These are phyloP conservation scores for Elsinoe australis DNA, from an alignment of 2,329 filamentous ascomycete species.

Conservation along the genomic window DNA sequence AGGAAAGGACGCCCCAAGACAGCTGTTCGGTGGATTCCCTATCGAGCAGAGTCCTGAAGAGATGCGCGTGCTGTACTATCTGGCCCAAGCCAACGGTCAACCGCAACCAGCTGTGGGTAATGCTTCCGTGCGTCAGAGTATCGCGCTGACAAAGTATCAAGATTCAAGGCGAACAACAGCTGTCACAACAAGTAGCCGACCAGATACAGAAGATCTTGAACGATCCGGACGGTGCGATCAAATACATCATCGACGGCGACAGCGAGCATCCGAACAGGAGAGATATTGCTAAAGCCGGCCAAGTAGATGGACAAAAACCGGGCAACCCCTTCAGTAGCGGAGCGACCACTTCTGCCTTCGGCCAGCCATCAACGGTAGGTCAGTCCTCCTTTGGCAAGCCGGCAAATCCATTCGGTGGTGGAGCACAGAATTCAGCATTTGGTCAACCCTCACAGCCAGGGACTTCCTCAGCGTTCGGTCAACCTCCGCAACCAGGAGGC, in stretches of 20 bases:
- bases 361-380: slow-evolving; percentile 17
- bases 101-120: slow-evolving; percentile 44
- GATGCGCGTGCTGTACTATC: slow-evolving; percentile 64
- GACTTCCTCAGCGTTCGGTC: slow-evolving; percentile 4
- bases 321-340: slow-evolving; percentile 34
- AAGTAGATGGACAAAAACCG: slow-evolving; percentile 31
- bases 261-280: slow-evolving; percentile 68
- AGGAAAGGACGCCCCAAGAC: slow-evolving; percentile 64
- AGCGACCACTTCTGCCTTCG: slow-evolving; percentile 13
- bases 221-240: slow-evolving; percentile 63
- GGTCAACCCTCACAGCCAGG: slow-evolving; percentile 5
- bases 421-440: slow-evolving; percentile 6
- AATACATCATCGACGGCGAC: slow-evolving; percentile 58
- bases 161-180: slow-evolving; percentile 50
- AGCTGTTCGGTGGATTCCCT: slow-evolving; percentile 71
- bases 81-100: slow-evolving; percentile 55
- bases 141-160: slow-evolving; percentile 3
- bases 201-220: slow-evolving; percentile 65
- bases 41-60: slow-evolving; percentile 88
- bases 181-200: slow-evolving; percentile 58
- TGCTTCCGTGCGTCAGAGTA: background rate
- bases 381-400: slow-evolving; percentile 15
- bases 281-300: slow-evolving; percentile 50
- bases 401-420: slow-evolving; percentile 14
- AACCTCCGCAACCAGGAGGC: background rate